These are phyloP conservation scores for Phytophthora tubulina DNA, from an alignment of 352 stramenopile genomes.

Conservation along the genomic window DNA sequence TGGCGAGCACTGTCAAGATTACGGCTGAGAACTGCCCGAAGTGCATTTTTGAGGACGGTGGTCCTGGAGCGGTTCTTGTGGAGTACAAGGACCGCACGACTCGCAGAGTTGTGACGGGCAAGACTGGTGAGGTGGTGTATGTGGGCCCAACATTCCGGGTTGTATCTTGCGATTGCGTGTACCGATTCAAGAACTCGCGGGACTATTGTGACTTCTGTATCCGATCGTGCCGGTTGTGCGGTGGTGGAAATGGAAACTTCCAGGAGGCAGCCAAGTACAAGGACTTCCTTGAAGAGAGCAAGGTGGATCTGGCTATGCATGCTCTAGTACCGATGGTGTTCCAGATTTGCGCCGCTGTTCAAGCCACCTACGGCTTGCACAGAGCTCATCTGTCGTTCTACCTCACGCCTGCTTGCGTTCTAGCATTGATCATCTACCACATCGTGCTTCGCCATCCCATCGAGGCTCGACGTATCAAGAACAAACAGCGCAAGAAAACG, in stretches of 20 bases:
- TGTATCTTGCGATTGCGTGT: slow-evolving; percentile 86
- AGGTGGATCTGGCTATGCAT: slow-evolving; percentile 66
- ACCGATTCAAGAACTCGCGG: slow-evolving; percentile 65
- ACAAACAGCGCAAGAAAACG: slow-evolving; percentile 62
- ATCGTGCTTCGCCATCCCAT: slow-evolving; percentile 58
- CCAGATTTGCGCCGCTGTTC: slow-evolving; percentile 55
- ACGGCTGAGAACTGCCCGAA: slow-evolving; percentile 84
- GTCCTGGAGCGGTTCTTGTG: slow-evolving; percentile 73
- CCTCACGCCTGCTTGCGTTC: slow-evolving; percentile 48
- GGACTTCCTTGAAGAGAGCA: slow-evolving; percentile 75
- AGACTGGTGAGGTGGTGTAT: slow-evolving; percentile 62
- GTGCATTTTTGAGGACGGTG: slow-evolving; percentile 85
- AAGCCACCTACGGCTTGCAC: slow-evolving; percentile 55
- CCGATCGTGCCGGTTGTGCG: slow-evolving; percentile 75
- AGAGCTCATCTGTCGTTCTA: slow-evolving; percentile 69
- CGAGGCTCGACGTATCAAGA: slow-evolving; percentile 64
- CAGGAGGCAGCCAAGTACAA: slow-evolving; percentile 80
- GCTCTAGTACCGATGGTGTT: slow-evolving; percentile 61
- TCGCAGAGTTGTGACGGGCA: slow-evolving; percentile 47
- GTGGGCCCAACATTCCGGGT: slow-evolving; percentile 86
- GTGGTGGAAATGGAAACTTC: slow-evolving; percentile 80
- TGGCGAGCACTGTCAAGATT: slow-evolving; percentile 45
- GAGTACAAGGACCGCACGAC: slow-evolving; percentile 70
- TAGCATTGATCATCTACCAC: slow-evolving; percentile 66
- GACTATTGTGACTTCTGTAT: slow-evolving; percentile 85